Conservation (phyloP, 495 filamentous ascomycete genomes). For the Xylaria longipes region DNA sequence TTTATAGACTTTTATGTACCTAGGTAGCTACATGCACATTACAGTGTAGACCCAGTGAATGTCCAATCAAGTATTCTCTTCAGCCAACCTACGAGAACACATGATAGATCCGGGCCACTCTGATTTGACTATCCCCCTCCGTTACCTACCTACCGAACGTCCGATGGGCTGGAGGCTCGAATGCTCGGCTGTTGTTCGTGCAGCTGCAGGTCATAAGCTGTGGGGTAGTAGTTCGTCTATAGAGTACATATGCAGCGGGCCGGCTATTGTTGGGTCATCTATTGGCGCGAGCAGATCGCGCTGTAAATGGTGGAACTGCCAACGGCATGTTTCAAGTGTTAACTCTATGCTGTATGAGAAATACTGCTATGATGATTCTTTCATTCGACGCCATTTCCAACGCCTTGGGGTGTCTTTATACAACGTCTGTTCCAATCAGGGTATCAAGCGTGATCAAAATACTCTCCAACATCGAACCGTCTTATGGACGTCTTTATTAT, state of each 20-base stretch:
- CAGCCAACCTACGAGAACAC: background rate
- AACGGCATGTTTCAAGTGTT: background rate
- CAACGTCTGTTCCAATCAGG: slow-evolving; percentile 15
- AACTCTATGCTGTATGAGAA: slow-evolving; percentile 4
- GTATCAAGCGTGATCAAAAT: slow-evolving; percentile 23
- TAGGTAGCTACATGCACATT: too few species aligned
- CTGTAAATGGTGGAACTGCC: background rate
- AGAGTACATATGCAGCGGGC: slow-evolving; percentile 1
- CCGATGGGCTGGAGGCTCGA: background rate
- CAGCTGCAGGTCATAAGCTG: slow-evolving; percentile 21
- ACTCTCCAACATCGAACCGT: background rate
- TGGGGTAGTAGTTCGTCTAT: background rate
- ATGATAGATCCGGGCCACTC: slow-evolving; percentile 1
- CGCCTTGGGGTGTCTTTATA: slow-evolving; percentile 15
- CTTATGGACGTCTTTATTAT: slow-evolving; percentile 3
- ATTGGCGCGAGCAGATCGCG: background rate
- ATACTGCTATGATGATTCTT: slow-evolving; percentile 7
- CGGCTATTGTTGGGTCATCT: background rate
- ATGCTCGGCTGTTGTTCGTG: slow-evolving; percentile 1
- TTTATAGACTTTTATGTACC: background rate
- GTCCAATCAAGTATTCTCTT: background rate
- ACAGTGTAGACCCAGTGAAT: background rate
- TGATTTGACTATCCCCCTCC: background rate
- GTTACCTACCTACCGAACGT: background rate
- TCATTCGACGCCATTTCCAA: slow-evolving; percentile 21